Evolutionary conservation across 768 basidiomycete species (phyloP).

Genomic region (Boletellus ananiceps): DNA sequence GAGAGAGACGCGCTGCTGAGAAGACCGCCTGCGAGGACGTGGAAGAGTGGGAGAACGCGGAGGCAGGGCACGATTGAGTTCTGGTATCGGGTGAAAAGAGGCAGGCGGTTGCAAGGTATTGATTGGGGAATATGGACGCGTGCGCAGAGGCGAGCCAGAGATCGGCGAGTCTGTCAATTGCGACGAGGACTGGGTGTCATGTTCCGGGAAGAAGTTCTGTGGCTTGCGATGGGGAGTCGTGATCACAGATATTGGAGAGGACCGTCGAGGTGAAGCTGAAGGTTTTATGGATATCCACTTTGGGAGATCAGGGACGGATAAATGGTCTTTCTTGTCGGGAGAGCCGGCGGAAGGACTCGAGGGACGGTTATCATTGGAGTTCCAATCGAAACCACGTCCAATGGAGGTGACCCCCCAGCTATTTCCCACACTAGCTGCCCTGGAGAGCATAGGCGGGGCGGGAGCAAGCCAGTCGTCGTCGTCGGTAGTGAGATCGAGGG

Average conservation of each 20-base stretch:
- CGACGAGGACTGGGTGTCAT: conserved; percentile 25
- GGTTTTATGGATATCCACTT: conserved; percentile 5
- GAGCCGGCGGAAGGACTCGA: conserved; percentile 3
- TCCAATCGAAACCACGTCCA: conserved; percentile 80
- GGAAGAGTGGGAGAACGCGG: conserved; percentile 53
- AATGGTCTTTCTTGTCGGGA: conserved; percentile 6
- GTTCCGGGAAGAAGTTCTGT: conserved; percentile 20
- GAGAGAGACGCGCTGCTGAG: conserved; percentile 79
- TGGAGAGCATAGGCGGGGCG: conserved; percentile 48
- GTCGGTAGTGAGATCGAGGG: conserved; percentile 62
- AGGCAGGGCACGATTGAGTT: conserved; percentile 28
- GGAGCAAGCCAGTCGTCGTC: conserved; percentile 66
- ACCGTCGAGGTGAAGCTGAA: conserved; percentile 7
- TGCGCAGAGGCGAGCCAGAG: conserved; percentile 29
- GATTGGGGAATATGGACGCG: conserved; percentile 32
- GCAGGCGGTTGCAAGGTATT: conserved; percentile 15
- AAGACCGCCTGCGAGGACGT: conserved; percentile 70
- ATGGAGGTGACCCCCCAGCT: conserved; percentile 87
- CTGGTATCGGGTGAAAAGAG: conserved; percentile 19
- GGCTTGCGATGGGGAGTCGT: conserved; percentile 26
- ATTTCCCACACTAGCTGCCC: conserved; percentile 62
- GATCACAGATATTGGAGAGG: conserved; percentile 12
- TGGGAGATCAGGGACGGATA: conserved; percentile 14
- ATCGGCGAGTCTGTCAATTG: conserved; percentile 30
- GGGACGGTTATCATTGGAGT: conserved; percentile 36